Evolutionary conservation across 352 stramenopile species (phyloP), one percentile per base, ranked within the genome.

Genomic region (Thraustochytrium striatum): DNA sequence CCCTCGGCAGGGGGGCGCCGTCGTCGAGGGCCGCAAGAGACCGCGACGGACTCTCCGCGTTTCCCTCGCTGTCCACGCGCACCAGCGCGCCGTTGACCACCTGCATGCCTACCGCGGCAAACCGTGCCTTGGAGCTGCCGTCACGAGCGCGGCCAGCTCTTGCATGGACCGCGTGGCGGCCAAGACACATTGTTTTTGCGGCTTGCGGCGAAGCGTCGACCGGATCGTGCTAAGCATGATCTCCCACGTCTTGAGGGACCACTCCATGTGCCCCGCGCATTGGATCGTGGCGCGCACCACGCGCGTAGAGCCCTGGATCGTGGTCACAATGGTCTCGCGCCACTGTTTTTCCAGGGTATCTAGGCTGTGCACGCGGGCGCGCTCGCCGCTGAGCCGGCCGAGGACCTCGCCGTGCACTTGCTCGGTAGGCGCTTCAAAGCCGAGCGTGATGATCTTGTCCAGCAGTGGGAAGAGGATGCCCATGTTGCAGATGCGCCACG

Each of bases 311-410:
- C 94, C 95, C 43, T 93, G 90, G 50, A 99, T 86, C 79, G 96
- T 90, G 25, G 98, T 83, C 35, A 97, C 93, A 52, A 95, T 91
- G 16, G 95, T 98, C 79, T 97, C 94, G 52, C 95, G 91, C 94
- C 95, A 99, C 85, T 98, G 95, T 81, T 99, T 99, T 38, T 92
- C 89, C 0, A 87, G 87, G 43, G 90, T 98, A 86, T 99, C 94
- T 21, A 94, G 88, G 16, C 92, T 97, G 80, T 99, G 95, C 68
- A 98, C 88, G 69, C 94, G 89, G 36, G 91, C 87, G 79, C 86
- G 87, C 62, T 91, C 90, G 28, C 41, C 52, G 2, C 69, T 61
- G 9, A 75, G 47, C 19, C 65, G 65, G 0, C 65, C 30, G 5
- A 75, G 52, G 9, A 75, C 50, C 30, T 75, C 65, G 44, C 65